These are phyloP conservation scores for Lactifluus hygrophoroides DNA, from an alignment of 768 basidiomycete genomes.

Conservation along the genomic window DNA sequence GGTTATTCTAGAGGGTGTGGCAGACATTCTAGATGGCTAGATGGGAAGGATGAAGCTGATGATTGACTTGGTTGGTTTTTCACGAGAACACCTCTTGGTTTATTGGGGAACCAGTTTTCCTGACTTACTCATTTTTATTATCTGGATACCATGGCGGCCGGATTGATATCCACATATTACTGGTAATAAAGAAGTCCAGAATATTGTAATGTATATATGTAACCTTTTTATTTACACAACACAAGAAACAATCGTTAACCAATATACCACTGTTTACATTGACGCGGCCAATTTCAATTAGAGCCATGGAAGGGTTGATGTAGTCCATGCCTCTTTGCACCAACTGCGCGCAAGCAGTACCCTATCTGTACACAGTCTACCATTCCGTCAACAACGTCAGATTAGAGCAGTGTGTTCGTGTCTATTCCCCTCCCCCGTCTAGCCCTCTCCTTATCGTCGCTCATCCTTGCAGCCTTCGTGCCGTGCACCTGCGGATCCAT, in stretches of 20 bases:
- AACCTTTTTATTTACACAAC: no score
- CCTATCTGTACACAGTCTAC: constrained; percentile 76
- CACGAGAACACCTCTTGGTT: not conserved
- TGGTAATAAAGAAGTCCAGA: not conserved
- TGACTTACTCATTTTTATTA: not conserved
- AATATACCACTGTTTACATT: no score
- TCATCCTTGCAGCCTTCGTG: constrained; percentile 41
- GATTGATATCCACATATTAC: constrained; percentile 3
- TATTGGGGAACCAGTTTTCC: not conserved
- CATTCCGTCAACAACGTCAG: constrained; percentile 69
- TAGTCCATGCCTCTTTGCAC: constrained; percentile 82
- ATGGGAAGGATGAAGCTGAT: not conserved
- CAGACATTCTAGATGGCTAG: constrained; percentile 36
- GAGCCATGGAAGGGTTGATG: no score
- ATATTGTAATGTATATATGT: constrained; percentile 5
- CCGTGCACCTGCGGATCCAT: constrained; percentile 70
- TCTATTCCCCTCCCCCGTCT: not conserved
- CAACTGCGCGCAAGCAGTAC: constrained; percentile 54
- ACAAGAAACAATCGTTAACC: no score
- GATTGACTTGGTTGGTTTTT: not conserved
- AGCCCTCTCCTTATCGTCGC: constrained; percentile 7
- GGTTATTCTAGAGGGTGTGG: constrained; percentile 66
- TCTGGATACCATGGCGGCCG: not conserved
- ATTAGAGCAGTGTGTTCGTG: constrained; percentile 75
- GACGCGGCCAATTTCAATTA: no score